These are phyloP conservation scores for Neopestalotiopsis sp. DNA, from an alignment of 2,329 filamentous ascomycete species.

Conservation along the genomic window DNA sequence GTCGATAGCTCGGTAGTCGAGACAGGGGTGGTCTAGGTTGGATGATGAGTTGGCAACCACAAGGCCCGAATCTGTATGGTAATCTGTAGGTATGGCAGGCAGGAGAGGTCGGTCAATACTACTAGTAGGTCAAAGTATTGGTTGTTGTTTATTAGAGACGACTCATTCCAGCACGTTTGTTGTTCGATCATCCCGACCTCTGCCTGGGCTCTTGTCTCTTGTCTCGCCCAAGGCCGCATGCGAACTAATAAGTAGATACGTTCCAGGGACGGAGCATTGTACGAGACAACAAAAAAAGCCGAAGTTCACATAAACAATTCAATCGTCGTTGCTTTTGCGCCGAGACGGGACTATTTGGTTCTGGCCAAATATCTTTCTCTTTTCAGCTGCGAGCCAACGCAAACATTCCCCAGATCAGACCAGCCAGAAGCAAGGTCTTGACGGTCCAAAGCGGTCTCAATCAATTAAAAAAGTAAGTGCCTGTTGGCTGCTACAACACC, in stretches of 20 bases:
- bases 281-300: neutral
- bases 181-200: neutral
- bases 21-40: neutral
- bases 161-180: slow-evolving; percentile 1
- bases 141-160: slow-evolving; percentile 10
- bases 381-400: neutral
- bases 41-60: neutral
- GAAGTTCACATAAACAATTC: neutral
- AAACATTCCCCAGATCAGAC: neutral
- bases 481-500: too few species aligned
- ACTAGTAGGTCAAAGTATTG: neutral
- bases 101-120: neutral
- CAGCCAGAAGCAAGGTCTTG: neutral
- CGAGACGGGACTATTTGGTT: neutral
- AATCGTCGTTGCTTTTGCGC: neutral
- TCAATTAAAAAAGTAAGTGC: neutral
- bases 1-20: neutral
- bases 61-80: neutral
- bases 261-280: neutral
- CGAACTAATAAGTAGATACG: neutral
- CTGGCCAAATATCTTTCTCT: neutral
- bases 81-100: neutral
- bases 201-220: neutral
- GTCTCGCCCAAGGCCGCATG: neutral
- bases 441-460: neutral